Evolutionary conservation across 2,329 filamentous ascomycete genomes (phyloP).

Genomic region (Hawksworthiomyces lignivorus): DNA sequence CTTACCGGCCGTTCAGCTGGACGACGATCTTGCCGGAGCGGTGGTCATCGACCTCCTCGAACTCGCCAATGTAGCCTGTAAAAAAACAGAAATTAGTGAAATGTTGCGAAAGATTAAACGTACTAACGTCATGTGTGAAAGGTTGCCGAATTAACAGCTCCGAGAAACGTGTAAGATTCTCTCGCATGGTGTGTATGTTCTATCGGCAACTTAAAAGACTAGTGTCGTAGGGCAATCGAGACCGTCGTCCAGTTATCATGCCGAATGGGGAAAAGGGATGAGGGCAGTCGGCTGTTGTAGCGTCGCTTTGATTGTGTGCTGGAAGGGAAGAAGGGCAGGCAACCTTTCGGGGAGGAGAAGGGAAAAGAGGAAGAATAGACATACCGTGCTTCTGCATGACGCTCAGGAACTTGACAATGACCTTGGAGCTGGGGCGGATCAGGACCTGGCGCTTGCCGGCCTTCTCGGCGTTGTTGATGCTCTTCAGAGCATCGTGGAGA

Average conservation of each 20-base stretch:
- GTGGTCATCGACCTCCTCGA: slow-evolving; percentile 99
- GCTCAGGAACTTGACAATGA: slow-evolving; percentile 98
- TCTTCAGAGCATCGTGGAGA: slow-evolving; percentile 97
- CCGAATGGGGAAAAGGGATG: slow-evolving; percentile 52
- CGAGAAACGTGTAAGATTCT: slow-evolving; percentile 96
- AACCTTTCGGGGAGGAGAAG: neutral
- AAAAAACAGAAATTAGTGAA: slow-evolving; percentile 41
- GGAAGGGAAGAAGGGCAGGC: too few species aligned
- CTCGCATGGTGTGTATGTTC: slow-evolving; percentile 64
- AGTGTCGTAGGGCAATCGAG: slow-evolving; percentile 72
- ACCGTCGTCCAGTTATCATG: slow-evolving; percentile 99
- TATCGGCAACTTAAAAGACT: slow-evolving; percentile 99
- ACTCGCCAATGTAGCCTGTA: slow-evolving; percentile 96
- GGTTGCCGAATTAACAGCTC: slow-evolving; percentile 31
- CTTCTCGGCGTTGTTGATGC: slow-evolving; percentile 99
- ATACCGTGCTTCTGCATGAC: slow-evolving; percentile 99
- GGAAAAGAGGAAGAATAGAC: slow-evolving; percentile 25
- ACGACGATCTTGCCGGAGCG: slow-evolving; percentile 99
- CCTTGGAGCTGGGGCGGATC: slow-evolving; percentile 97
- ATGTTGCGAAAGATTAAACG: slow-evolving; percentile 96
- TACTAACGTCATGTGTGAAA: slow-evolving; percentile 65
- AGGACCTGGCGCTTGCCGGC: slow-evolving; percentile 98
- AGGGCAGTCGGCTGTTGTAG: too few species aligned
- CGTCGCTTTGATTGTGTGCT: too few species aligned
- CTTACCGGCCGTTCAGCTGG: slow-evolving; percentile 85